Base-by-base conservation (phyloP, 2,329 filamentous ascomycete genomes). In the Cladosporium sp. region DNA sequence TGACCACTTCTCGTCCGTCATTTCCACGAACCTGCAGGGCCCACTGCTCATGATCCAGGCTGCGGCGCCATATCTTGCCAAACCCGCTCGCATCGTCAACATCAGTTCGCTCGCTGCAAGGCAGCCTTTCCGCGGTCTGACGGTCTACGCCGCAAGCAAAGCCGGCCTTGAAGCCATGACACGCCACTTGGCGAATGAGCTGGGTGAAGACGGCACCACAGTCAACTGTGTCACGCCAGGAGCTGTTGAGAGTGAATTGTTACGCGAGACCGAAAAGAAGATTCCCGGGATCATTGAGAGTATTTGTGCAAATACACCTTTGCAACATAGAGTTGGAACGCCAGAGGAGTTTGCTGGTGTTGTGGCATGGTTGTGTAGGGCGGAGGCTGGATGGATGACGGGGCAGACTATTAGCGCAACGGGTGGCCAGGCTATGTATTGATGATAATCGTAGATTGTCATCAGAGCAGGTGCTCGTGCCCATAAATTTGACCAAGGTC, bases 171-270 rank as follows among this genome's bases (percentile, higher is more conserved):
- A 90, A 73, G 85, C 82, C 0, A 74, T 89, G 64, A 89, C 87
- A 11, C 78, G 86, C 7, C 82, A 80, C 54, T 86, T 86, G 82
- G 87, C 88, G 0, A 79, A 80, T 0, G 87, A 90, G 75, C 76
- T 89, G 10, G 87, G 87, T 0, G 72, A 68, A 3, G 76, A 81
- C 66, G 86, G 87, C 0, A 85, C 85, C 66, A 89, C 87, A 0
- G 87, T 88, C 30, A 90, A 90, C 69, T 80, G 82, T 0, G 83
- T 90, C 2, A 83, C 83, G 24, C 86, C 87, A 0, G 87, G 87
- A 0, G 86, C 87, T 0, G 84, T 87, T 6, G 76, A 84, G 75
- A 87, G 81, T 34, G 85, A 87, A 8, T 83, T 90, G 81, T 72
- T 88, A 28, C 82, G 83, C 18, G 79, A 83, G 18, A 83, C 87